These are phyloP conservation scores for Lentinula raphanica DNA, from an alignment of 768 basidiomycete genomes.

Conservation along the genomic window DNA sequence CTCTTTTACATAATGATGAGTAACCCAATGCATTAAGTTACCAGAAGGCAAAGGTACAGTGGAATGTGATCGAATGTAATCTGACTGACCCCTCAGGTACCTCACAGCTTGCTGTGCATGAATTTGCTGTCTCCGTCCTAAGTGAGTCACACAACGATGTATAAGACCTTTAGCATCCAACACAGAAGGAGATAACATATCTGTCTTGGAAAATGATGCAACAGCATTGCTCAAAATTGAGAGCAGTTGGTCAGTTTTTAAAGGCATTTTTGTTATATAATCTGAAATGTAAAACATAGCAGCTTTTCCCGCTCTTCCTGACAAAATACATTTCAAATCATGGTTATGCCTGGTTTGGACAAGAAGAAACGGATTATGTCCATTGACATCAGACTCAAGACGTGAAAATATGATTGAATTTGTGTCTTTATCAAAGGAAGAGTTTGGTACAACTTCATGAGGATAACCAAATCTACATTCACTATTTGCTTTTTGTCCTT, in stretches of 20 bases:
- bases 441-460: slow-evolving; percentile 24
- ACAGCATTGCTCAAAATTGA: slow-evolving; percentile 21
- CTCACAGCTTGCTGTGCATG: slow-evolving; percentile 27
- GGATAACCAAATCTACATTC: slow-evolving; percentile 29
- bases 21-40: slow-evolving; percentile 10
- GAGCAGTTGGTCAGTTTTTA: slow-evolving; percentile 21
- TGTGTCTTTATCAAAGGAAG: slow-evolving; percentile 23
- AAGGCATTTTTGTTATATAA: slow-evolving; percentile 29
- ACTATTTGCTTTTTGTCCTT: not conserved
- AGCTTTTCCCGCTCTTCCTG: slow-evolving; percentile 26
- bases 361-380: slow-evolving; percentile 26
- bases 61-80: slow-evolving; percentile 21
- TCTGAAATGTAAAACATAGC: slow-evolving; percentile 31
- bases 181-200: not conserved
- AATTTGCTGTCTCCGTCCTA: too few relatives aligned
- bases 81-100: slow-evolving; percentile 22
- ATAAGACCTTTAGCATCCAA: slow-evolving; percentile 18
- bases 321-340: slow-evolving; percentile 28
- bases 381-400: slow-evolving; percentile 23
- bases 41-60: slow-evolving; percentile 22
- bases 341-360: slow-evolving; percentile 31
- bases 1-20: not conserved
- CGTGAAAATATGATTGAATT: slow-evolving; percentile 26
- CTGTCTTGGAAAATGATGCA: not conserved
- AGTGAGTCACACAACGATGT: slow-evolving; percentile 26